Percentiles rank a stretch among this genome's conserved stretches.
Conservation (phyloP, 2,329 filamentous ascomycete species). For the Calonectria montana region DNA sequence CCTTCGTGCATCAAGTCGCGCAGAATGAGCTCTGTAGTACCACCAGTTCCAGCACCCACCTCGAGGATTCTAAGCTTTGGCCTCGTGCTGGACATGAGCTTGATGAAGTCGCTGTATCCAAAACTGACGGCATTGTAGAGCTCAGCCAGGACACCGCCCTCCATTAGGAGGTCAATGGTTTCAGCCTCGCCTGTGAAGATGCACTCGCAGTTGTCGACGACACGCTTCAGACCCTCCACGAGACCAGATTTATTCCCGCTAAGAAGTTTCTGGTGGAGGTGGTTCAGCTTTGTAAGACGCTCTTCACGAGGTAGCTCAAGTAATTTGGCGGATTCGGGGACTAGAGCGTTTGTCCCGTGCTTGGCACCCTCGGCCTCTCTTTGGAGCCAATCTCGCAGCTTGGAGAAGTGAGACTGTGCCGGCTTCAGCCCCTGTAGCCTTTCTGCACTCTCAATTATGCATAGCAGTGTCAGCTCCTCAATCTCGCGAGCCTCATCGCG, state of each 20-base stretch:
- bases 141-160: slow-evolving; percentile 44
- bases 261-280: slow-evolving; percentile 11
- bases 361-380: not conserved
- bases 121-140: slow-evolving; percentile 29
- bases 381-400: slow-evolving; percentile 44
- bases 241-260: slow-evolving; percentile 14
- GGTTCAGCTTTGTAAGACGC: slow-evolving; percentile 4
- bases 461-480: slow-evolving; percentile 46
- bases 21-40: slow-evolving; percentile 48
- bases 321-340: slow-evolving; percentile 20
- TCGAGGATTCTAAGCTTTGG: slow-evolving; percentile 52
- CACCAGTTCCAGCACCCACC: slow-evolving; percentile 54
- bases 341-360: slow-evolving; percentile 27
- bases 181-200: slow-evolving; percentile 41
- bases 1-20: slow-evolving; percentile 22
- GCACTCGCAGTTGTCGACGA: slow-evolving; percentile 18
- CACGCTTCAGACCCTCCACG: slow-evolving; percentile 23
- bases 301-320: slow-evolving; percentile 3
- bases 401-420: slow-evolving; percentile 41
- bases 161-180: slow-evolving; percentile 46
- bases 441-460: slow-evolving; percentile 35
- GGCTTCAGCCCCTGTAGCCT: slow-evolving; percentile 13
- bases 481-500: slow-evolving; percentile 31
- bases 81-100: slow-evolving; percentile 39
- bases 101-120: slow-evolving; percentile 31